Percentiles rank a stretch among this genome's conserved stretches.
phyloP scores from a whole-genome alignment of 768 basidiomycete species.

The Hypsizygus marmoreus region DNA sequence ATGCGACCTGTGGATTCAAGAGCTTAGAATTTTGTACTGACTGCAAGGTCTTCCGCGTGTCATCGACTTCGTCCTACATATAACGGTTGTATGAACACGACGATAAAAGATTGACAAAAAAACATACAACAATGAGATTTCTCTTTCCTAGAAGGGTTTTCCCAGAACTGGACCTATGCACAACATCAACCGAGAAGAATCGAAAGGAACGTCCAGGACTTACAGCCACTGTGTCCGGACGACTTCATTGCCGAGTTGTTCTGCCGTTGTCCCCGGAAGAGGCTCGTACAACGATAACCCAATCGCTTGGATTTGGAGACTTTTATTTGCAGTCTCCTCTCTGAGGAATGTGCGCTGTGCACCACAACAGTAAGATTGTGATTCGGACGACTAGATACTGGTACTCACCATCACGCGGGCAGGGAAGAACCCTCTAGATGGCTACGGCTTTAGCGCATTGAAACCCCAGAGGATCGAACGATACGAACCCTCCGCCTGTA shows the following conservation, averaged over 20 bases:
- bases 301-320: conserved; percentile 94
- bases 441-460: conserved; percentile 12
- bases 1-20: no score
- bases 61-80: conserved; percentile 81
- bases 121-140: conserved; percentile 79
- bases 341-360: conserved; percentile 82
- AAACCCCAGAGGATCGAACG: conserved; percentile 16
- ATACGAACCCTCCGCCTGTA: conserved; percentile 79
- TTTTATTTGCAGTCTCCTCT: conserved; percentile 64
- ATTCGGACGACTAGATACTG: neutral
- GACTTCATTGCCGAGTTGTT: conserved; percentile 82
- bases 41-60: conserved; percentile 88
- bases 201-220: conserved; percentile 4
- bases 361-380: no score
- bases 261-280: conserved; percentile 69
- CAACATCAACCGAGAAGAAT: conserved; percentile 3
- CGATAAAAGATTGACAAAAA: neutral
- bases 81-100: conserved; percentile 7
- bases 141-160: conserved; percentile 77
- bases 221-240: conserved; percentile 96
- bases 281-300: conserved; percentile 95
- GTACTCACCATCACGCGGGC: conserved; percentile 78
- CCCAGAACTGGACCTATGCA: conserved; percentile 59
- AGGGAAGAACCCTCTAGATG: conserved; percentile 86
- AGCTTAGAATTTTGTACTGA: conserved; percentile 42